Evolutionary conservation across 2,329 filamentous ascomycete genomes (phyloP).

Genomic region (Paramyrothecium sp.): DNA sequence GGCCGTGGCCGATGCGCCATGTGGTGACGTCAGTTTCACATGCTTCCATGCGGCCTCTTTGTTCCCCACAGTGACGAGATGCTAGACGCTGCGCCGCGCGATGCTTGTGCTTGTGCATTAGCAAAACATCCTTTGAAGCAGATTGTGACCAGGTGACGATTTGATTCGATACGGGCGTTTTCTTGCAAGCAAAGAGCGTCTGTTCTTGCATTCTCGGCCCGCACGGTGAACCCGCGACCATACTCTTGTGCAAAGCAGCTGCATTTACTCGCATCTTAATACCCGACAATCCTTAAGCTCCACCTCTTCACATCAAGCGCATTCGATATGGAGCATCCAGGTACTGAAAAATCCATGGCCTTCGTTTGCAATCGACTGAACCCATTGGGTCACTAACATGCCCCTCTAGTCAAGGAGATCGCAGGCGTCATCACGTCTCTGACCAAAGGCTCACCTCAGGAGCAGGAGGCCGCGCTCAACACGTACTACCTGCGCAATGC

Average conservation of each 20-base stretch:
- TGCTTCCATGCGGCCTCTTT: not conserved
- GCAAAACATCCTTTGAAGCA: not conserved
- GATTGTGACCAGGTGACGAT: constrained; percentile 9
- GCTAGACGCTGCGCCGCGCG: not conserved
- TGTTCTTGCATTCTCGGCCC: too few relatives aligned
- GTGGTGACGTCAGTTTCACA: constrained; percentile 24
- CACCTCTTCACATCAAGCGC: too few relatives aligned
- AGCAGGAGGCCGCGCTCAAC: constrained; percentile 65
- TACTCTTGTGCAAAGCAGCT: too few relatives aligned
- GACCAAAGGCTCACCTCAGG: constrained; percentile 62
- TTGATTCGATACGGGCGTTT: not conserved
- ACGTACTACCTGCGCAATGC: constrained; percentile 73
- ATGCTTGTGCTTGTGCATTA: not conserved
- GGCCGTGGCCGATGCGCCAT: constrained; percentile 5
- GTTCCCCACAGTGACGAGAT: constrained; percentile 7
- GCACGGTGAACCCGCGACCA: too few relatives aligned
- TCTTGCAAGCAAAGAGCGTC: too few relatives aligned
- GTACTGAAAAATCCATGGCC: constrained; percentile 19
- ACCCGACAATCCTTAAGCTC: too few relatives aligned
- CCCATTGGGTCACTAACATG: not conserved
- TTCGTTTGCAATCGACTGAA: not conserved
- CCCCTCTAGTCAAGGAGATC: constrained; percentile 57
- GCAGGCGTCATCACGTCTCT: constrained; percentile 64
- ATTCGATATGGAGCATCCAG: constrained; percentile 39
- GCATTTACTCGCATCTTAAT: too few relatives aligned